phyloP scores from a whole-genome alignment of 2,329 filamentous ascomycete species.

The Aspergillus aculeatus region DNA sequence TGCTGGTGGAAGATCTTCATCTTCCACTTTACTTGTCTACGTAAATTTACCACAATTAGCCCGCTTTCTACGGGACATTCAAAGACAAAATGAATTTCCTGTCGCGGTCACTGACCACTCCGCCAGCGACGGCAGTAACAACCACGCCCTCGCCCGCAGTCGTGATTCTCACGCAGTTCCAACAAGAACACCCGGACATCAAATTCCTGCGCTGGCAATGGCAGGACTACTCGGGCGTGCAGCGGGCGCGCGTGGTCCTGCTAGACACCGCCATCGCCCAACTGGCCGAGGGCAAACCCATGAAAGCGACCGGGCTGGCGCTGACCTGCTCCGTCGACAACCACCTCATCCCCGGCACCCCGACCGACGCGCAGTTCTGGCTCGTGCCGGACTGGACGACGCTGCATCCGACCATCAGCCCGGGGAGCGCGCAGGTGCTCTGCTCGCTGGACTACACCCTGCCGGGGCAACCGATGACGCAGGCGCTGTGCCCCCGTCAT shows the following conservation, averaged over 20 bases:
- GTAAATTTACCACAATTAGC: background rate
- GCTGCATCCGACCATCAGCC: background rate
- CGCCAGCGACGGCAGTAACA: background rate
- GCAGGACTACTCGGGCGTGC: background rate
- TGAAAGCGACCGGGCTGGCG: background rate
- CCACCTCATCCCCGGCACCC: background rate
- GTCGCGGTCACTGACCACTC: background rate
- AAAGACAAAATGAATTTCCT: background rate
- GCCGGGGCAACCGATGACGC: background rate
- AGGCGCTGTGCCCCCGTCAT: slow-evolving; percentile 11
- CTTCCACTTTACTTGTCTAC: too few species aligned
- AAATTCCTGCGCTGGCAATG: background rate
- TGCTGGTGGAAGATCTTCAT: background rate
- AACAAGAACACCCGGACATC: background rate
- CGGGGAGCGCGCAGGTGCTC: background rate
- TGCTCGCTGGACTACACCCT: background rate
- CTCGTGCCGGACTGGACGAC: background rate
- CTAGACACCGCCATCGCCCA: background rate
- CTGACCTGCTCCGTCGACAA: background rate
- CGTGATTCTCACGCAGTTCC: background rate
- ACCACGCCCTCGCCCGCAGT: background rate
- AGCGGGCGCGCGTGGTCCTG: background rate
- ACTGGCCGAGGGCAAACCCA: background rate
- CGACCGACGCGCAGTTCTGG: background rate
- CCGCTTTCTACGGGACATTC: background rate